These are phyloP conservation scores for Macadamia integrifolia DNA, from an alignment of 164 flowering plant genomes.

Conservation along the genomic window DNA sequence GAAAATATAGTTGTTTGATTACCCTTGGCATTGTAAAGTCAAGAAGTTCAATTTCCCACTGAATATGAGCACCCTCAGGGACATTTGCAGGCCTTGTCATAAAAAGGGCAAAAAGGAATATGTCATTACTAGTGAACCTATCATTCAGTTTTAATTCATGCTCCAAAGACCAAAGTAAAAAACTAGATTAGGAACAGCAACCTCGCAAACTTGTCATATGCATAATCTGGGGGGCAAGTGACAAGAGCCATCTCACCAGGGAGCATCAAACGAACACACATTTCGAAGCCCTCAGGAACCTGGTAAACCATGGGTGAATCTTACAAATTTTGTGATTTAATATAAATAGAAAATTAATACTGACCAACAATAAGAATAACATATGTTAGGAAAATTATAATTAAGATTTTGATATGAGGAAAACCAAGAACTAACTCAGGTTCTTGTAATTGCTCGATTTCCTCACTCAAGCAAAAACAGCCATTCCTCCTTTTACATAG, in stretches of 20 bases:
- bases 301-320: constrained; percentile 17
- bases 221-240: constrained; percentile 97
- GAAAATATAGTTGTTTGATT: constrained; percentile 4
- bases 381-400: not conserved
- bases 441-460: too few relatives aligned
- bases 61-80: constrained; percentile 88
- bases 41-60: constrained; percentile 97
- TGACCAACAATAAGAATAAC: not conserved
- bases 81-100: constrained; percentile 71
- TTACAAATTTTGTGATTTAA: constrained; percentile 1
- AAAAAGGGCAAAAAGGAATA: not conserved
- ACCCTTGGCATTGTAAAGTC: constrained; percentile 94
- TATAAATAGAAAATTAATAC: not conserved
- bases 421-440: not conserved
- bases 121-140: not conserved
- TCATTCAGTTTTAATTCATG: not conserved
- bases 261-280: constrained; percentile 94
- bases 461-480: not conserved
- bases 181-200: constrained; percentile 16
- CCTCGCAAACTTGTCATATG: constrained; percentile 96
- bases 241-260: constrained; percentile 91
- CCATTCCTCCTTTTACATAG: not conserved
- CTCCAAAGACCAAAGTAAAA: not conserved
- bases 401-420: not conserved
- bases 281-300: constrained; percentile 99